Evolutionary conservation across 148 eudicot species (phyloP).

Genomic region (Rhododendron vialii): DNA sequence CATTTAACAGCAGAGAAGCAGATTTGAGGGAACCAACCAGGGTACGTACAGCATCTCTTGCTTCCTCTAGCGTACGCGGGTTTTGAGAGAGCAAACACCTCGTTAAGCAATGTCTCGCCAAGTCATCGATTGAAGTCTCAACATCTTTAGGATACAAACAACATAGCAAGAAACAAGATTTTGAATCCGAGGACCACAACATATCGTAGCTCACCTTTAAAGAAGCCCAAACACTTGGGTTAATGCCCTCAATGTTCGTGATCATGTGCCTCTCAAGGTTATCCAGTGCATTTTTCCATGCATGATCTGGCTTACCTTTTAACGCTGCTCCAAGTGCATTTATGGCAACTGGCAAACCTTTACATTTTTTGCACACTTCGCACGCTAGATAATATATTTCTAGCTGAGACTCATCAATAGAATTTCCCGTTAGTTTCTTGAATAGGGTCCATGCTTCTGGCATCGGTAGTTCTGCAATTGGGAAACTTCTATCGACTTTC

Average conservation of each 20-base stretch:
- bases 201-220: slow-evolving; percentile 3
- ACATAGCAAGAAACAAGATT: not conserved
- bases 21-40: slow-evolving; percentile 1
- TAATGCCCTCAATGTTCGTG: too few species aligned
- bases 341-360: too few species aligned
- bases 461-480: not conserved
- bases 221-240: not conserved
- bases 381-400: not conserved
- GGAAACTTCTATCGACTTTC: not conserved
- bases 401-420: too few species aligned
- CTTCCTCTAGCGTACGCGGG: not conserved
- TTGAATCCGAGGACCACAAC: not conserved
- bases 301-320: too few species aligned
- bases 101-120: slow-evolving; percentile 5
- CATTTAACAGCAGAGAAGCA: not conserved
- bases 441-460: slow-evolving; percentile 2
- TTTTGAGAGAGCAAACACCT: not conserved
- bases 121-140: slow-evolving; percentile 2
- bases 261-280: too few species aligned
- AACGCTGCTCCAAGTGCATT: too few species aligned
- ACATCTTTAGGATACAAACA: slow-evolving; percentile 5
- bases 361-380: slow-evolving; percentile 9
- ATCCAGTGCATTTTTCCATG: too few species aligned
- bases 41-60: not conserved
- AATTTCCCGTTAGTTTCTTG: not conserved